A percentile compares a stretch with the other conserved stretches of the same genome.
These are phyloP conservation scores for Marasmius oreades DNA, from an alignment of 1,284 basidiomycete species.

Conservation along the genomic window DNA sequence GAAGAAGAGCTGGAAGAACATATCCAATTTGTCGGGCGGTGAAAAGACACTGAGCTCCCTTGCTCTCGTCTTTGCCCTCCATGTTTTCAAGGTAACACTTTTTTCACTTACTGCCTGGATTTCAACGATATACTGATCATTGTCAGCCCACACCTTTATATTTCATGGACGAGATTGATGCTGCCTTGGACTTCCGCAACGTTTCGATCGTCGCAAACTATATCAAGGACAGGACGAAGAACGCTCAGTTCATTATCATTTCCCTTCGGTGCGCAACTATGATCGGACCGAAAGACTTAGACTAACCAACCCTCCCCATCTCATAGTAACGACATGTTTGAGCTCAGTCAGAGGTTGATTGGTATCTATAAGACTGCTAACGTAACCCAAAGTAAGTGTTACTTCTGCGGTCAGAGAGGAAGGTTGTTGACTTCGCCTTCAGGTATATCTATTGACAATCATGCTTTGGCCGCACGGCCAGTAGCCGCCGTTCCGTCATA, in stretches of 20 bases:
- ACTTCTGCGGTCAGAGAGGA: neutral
- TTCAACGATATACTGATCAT: neutral
- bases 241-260: conserved; percentile 95
- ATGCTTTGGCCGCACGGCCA: conserved; percentile 14
- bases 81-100: conserved; percentile 73
- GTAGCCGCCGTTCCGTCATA: neutral
- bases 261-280: conserved; percentile 67
- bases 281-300: neutral
- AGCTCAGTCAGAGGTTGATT: conserved; percentile 89
- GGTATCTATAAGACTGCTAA: conserved; percentile 98
- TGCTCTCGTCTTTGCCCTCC: conserved; percentile 96
- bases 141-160: conserved; percentile 90
- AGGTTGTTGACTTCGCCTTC: neutral
- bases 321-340: conserved; percentile 91
- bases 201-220: conserved; percentile 99
- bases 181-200: conserved; percentile 96
- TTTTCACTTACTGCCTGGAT: neutral
- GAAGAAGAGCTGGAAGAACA: conserved; percentile 98
- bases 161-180: conserved; percentile 99
- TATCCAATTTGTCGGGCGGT: conserved; percentile 95
- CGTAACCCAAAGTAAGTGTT: conserved; percentile 67
- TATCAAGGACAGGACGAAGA: conserved; percentile 91
- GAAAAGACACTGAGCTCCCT: conserved; percentile 97
- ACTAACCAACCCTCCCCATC: neutral
- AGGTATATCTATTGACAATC: conserved; percentile 26